Evolutionary conservation across 306 rosid genomes (phyloP).

Genomic region (Quillaja saponaria): DNA sequence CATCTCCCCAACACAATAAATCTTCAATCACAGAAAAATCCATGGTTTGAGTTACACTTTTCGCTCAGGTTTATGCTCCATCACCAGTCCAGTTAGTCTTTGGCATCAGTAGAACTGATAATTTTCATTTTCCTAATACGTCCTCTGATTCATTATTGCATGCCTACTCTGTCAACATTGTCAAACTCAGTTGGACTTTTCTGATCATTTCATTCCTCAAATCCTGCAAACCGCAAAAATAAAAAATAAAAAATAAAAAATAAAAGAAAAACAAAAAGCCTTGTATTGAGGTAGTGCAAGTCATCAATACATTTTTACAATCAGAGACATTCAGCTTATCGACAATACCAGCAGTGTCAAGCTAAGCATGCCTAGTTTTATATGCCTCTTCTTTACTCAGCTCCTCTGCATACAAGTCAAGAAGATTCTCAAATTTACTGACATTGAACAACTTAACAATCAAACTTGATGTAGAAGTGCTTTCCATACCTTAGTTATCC

Average conservation of each 20-base stretch:
- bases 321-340: slow-evolving; percentile 18
- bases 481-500: slow-evolving; percentile 36
- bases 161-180: slow-evolving; percentile 31
- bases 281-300: slow-evolving; percentile 24
- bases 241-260: too few relatives aligned
- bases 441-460: slow-evolving; percentile 20
- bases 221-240: slow-evolving; percentile 47
- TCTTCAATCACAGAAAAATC: slow-evolving; percentile 40
- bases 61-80: too few relatives aligned
- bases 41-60: slow-evolving; percentile 26
- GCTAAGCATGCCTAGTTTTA: slow-evolving; percentile 29
- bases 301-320: not conserved
- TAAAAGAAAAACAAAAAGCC: too few relatives aligned
- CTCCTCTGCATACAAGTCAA: slow-evolving; percentile 42
- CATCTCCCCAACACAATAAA: slow-evolving; percentile 26
- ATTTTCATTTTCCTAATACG: too few relatives aligned
- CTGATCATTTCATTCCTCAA: slow-evolving; percentile 33
- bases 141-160: slow-evolving; percentile 25
- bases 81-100: too few relatives aligned
- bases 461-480: slow-evolving; percentile 18
- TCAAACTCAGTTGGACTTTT: slow-evolving; percentile 43
- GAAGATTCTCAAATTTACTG: slow-evolving; percentile 27
- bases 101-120: too few relatives aligned
- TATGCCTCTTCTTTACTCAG: slow-evolving; percentile 38
- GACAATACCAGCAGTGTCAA: slow-evolving; percentile 49